These are phyloP conservation scores for Colletotrichum sidae DNA, from an alignment of 2,329 filamentous ascomycete species.

Conservation along the genomic window DNA sequence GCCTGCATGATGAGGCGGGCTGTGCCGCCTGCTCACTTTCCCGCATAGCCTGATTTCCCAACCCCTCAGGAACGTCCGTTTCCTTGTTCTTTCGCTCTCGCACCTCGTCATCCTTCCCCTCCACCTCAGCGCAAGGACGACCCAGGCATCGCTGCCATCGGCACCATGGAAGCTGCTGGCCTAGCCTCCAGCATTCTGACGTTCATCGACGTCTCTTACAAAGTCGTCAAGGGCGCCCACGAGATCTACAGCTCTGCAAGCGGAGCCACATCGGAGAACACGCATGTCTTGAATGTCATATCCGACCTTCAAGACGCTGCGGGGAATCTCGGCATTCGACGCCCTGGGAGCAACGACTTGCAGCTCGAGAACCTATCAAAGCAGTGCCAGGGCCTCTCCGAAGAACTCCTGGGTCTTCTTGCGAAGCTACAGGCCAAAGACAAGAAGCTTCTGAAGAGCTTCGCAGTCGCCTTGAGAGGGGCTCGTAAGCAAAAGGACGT, in stretches of 20 bases:
- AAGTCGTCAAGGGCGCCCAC: constrained; percentile 1
- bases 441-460: constrained; percentile 3
- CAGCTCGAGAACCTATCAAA: background rate
- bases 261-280: constrained; percentile 32
- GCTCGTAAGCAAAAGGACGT: constrained; percentile 19
- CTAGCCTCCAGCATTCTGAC: constrained; percentile 14
- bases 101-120: too few species aligned
- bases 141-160: background rate
- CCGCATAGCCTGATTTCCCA: background rate
- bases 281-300: constrained; percentile 16
- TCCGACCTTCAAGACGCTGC: constrained; percentile 20
- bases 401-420: background rate
- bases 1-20: too few species aligned
- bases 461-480: constrained; percentile 2
- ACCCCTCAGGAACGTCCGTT: too few species aligned
- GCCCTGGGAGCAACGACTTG: background rate
- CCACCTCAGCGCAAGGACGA: too few species aligned
- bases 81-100: too few species aligned
- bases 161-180: background rate
- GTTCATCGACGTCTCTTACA: constrained; percentile 15
- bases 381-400: background rate
- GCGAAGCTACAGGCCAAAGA: background rate
- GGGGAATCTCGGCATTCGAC: background rate
- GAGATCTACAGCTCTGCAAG: background rate
- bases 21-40: too few species aligned